A percentile compares a stretch with the other conserved stretches of the same genome.
Conservation (phyloP, 2,329 filamentous ascomycete genomes). For the Rhytidhysteron rufulum region DNA sequence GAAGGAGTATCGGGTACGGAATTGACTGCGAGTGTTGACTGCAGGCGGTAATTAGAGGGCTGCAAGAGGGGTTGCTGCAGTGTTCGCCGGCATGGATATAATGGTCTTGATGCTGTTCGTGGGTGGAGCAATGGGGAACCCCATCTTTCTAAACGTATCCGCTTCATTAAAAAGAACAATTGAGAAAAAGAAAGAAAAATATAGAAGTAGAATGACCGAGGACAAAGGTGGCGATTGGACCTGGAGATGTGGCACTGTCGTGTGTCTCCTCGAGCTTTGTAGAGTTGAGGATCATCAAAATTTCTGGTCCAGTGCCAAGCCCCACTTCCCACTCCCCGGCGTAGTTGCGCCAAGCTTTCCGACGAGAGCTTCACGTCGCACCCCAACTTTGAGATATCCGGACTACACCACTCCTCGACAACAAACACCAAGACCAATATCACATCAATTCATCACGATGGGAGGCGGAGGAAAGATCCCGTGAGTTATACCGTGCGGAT, state of each 20-base stretch:
- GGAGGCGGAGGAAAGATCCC: constrained; percentile 62
- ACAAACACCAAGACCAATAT: constrained; percentile 4
- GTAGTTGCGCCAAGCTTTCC: not conserved
- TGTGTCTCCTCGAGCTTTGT: constrained; percentile 25
- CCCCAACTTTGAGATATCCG: too few relatives aligned
- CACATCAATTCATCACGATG: constrained; percentile 8
- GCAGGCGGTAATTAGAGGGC: constrained; percentile 26
- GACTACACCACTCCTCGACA: not conserved
- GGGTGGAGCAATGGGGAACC: constrained; percentile 56
- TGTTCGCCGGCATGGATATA: constrained; percentile 26
- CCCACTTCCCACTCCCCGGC: too few relatives aligned
- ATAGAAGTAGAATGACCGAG: constrained; percentile 4
- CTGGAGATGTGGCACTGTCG: too few relatives aligned
- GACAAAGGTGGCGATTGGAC: constrained; percentile 3
- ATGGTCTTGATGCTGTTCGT: constrained; percentile 41
- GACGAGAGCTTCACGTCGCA: constrained; percentile 2
- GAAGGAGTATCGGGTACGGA: constrained; percentile 9
- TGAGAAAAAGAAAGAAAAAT: constrained; percentile 13
- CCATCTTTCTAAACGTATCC: constrained; percentile 58
- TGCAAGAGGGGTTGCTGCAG: constrained; percentile 17
- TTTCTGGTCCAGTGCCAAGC: constrained; percentile 17
- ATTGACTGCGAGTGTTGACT: constrained; percentile 19
- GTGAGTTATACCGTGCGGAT: constrained; percentile 39
- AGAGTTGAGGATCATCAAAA: constrained; percentile 28
- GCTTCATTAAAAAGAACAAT: constrained; percentile 49